Conservation (phyloP, 2,329 filamentous ascomycete species). For the Hortaea werneckii region DNA sequence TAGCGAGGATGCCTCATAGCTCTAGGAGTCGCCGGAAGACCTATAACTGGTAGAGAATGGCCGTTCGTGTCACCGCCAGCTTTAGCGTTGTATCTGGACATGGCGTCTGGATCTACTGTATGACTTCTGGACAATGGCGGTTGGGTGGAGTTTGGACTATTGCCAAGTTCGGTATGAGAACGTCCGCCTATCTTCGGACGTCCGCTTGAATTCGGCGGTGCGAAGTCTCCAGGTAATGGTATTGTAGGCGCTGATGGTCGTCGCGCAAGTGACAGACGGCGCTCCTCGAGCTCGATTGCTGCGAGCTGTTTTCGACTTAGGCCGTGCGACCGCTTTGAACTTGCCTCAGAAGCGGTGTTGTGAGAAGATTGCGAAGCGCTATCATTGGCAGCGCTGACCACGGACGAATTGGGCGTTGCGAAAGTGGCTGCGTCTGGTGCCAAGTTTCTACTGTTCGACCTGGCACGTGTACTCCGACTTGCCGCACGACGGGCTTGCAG, state of each 20-base stretch:
- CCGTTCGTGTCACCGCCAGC: slow-evolving; percentile 30
- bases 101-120: slow-evolving; percentile 51
- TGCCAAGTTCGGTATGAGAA: slow-evolving; percentile 31
- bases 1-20: slow-evolving; percentile 78
- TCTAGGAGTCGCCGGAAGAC: slow-evolving; percentile 81
- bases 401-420: slow-evolving; percentile 1
- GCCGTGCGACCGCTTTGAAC: slow-evolving; percentile 2
- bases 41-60: slow-evolving; percentile 43
- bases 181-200: slow-evolving; percentile 30
- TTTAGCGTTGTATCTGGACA: slow-evolving; percentile 29
- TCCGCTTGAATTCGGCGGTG: slow-evolving; percentile 24
- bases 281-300: slow-evolving; percentile 78
- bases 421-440: slow-evolving; percentile 2
- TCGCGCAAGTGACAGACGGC: slow-evolving; percentile 71
- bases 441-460: slow-evolving; percentile 14
- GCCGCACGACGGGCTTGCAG: slow-evolving; percentile 22
- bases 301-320: slow-evolving; percentile 35
- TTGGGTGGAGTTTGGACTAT: slow-evolving; percentile 32
- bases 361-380: slow-evolving; percentile 7
- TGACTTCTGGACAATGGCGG: slow-evolving; percentile 46
- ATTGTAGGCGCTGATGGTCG: slow-evolving; percentile 72
- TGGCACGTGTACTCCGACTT: slow-evolving; percentile 14
- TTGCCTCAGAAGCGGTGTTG: slow-evolving; percentile 3
- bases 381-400: slow-evolving; percentile 3
- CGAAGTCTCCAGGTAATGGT: slow-evolving; percentile 52